Evolutionary conservation across 805 yeast species (phyloP), one percentile per base, ranked within the genome.

Genomic region (Suhomyces kilbournensis): DNA sequence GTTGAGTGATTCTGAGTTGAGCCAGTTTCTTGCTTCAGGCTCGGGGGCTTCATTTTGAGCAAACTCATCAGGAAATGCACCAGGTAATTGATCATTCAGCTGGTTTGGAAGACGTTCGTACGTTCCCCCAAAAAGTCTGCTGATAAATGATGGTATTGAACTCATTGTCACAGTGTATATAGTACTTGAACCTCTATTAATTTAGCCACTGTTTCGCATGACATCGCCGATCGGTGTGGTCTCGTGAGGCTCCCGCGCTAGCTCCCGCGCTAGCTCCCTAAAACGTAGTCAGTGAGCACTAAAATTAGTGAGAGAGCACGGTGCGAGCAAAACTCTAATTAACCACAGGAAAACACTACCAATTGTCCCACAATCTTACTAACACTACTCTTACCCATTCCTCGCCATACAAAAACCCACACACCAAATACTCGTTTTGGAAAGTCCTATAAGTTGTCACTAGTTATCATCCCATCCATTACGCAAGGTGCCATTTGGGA

Each of bases 1-100:
- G 25, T 46, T 50, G 2, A 64, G n/a, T 3, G 59, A 20, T 26
- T 55, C 59, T 22, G 68, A 62, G 49, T 64, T 64, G 48, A 63
- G 50, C 4, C 30, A 4, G 44, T 53, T 56, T 22, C 65, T 50
- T 47, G n/a, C 32, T 22, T 23, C 26, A 19, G 56, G 35, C n/a
- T 35, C 20, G 7, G 32, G 22, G 55, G 55, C 38, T 54, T 54
- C 52, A 14, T 54, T 57, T 17, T 49, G 32, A 28, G 32, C 60
- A 12, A 32, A n/a, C 17, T 58, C 61, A 35, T 42, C 52, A 12
- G 67, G 65, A 50, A 53, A 66, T 14, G 56, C 52, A 1, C 70
- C 70, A 7, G 70, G 70, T 46, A 66, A 47, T 22, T 44, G 42
- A 12, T 19, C n/a, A 19, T 5, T 38, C 20, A 10, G 23, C 12